Percentiles rank a stretch among this genome's conserved stretches.
Evolutionary conservation across 208 protist genomes (phyloP).

Genomic region (Wallacemonas sp.): DNA sequence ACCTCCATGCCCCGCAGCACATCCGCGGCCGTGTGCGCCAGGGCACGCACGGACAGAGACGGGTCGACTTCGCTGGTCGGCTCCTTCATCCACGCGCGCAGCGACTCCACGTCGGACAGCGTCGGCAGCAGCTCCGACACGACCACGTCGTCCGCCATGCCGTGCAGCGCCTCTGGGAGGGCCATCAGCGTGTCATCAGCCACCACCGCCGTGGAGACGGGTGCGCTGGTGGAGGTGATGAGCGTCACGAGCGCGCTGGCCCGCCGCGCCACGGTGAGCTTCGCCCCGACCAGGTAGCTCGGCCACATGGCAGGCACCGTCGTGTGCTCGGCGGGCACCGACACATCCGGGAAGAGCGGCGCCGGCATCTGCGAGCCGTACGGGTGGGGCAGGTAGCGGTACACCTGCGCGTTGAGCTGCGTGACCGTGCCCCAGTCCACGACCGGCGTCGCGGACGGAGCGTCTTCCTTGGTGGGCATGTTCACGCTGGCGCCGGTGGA

Average conservation of each 20-base stretch:
- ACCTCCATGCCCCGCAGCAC: slow-evolving; percentile 45
- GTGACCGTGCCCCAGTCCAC: slow-evolving; percentile 55
- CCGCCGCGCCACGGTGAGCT: slow-evolving; percentile 44
- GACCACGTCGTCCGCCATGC: neutral
- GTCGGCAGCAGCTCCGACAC: slow-evolving; percentile 12
- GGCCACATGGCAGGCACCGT: slow-evolving; percentile 22
- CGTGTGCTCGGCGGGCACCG: slow-evolving; percentile 21
- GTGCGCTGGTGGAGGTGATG: neutral
- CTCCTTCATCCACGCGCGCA: slow-evolving; percentile 17
- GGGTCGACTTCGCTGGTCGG: neutral
- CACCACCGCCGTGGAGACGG: neutral
- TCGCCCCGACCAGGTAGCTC: slow-evolving; percentile 44
- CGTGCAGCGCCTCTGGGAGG: neutral
- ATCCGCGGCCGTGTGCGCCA: slow-evolving; percentile 23
- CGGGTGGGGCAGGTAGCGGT: slow-evolving; percentile 78
- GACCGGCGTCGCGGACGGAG: neutral
- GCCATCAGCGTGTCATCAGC: neutral
- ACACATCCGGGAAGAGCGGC: slow-evolving; percentile 42
- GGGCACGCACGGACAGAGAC: neutral
- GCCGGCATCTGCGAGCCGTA: slow-evolving; percentile 87
- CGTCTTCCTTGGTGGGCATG: neutral
- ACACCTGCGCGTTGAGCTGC: slow-evolving; percentile 78
- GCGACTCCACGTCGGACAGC: slow-evolving; percentile 5
- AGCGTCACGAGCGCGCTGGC: slow-evolving; percentile 36
- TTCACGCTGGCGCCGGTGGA: neutral